A percentile compares a stretch with the other conserved stretches of the same genome.
Conservation (phyloP, 177 flowering plant species). For the Vitis hybrid region DNA sequence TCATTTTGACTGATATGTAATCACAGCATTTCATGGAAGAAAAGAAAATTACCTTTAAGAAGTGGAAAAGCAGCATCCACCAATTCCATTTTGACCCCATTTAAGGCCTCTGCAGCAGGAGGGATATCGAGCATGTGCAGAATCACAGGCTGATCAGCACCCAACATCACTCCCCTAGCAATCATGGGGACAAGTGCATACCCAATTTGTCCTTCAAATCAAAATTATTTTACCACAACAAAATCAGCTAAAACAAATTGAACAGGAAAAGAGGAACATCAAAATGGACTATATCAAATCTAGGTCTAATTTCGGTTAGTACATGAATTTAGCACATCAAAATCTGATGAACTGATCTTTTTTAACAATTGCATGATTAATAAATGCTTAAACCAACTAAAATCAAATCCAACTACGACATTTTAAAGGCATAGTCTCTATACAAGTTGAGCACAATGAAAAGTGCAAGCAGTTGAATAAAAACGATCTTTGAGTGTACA, state of each 20-base stretch:
- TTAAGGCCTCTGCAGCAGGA: slow-evolving; percentile 61
- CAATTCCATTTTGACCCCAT: slow-evolving; percentile 89
- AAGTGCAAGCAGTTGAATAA: no score
- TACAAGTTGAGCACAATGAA: no score
- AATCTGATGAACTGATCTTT: no score
- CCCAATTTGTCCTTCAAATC: slow-evolving; percentile 79
- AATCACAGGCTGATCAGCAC: slow-evolving; percentile 83
- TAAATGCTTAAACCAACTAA: no score
- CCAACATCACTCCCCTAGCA: slow-evolving; percentile 85
- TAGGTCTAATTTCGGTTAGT: no score
- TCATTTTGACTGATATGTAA: no score
- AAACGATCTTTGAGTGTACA: no score
- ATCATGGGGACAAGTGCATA: slow-evolving; percentile 92
- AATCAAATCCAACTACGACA: no score
- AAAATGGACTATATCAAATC: neutral
- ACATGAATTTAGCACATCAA: no score
- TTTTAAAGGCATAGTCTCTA: no score
- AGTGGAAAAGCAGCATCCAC: slow-evolving; percentile 89
- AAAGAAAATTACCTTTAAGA: slow-evolving; percentile 55
- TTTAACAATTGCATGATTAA: no score
- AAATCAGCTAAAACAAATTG: neutral
- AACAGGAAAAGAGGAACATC: neutral
- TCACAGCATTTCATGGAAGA: neutral
- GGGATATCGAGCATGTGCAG: slow-evolving; percentile 84
- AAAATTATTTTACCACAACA: slow-evolving; percentile 6